phyloP scores from a whole-genome alignment of 2,329 filamentous ascomycete species.

The Aspergillus transmontanensis region DNA sequence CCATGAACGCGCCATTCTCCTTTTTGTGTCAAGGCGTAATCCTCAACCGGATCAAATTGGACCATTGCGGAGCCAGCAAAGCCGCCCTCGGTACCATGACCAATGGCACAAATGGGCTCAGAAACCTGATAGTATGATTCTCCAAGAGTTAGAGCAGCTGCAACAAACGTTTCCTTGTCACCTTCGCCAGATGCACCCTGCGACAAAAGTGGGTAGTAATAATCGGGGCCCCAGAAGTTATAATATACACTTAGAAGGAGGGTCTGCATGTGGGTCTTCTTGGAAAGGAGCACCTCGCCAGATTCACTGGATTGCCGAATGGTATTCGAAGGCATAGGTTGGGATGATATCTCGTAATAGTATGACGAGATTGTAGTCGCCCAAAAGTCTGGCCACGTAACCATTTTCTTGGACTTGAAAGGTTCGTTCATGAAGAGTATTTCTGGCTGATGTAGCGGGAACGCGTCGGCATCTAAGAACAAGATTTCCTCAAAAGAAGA shows the following conservation, averaged over 20 bases:
- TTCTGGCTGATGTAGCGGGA: conserved; percentile 47
- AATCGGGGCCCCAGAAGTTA: conserved; percentile 49
- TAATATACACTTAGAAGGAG: conserved; percentile 54
- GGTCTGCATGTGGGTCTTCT: conserved; percentile 43
- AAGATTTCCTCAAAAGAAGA: conserved; percentile 54
- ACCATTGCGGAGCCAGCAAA: conserved; percentile 43
- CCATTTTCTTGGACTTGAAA: conserved; percentile 44
- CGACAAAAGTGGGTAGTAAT: conserved; percentile 50
- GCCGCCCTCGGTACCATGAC: conserved; percentile 30
- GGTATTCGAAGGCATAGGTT: conserved; percentile 25
- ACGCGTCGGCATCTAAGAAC: conserved; percentile 53
- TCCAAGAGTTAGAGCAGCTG: conserved; percentile 45
- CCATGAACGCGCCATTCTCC: conserved; percentile 28
- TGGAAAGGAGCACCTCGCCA: conserved; percentile 50
- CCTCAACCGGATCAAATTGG: conserved; percentile 40
- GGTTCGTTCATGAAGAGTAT: conserved; percentile 44
- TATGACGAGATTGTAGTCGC: conserved; percentile 39
- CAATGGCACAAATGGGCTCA: conserved; percentile 37
- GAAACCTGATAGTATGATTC: conserved; percentile 47
- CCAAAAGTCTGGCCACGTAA: conserved; percentile 55
- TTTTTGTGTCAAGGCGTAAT: conserved; percentile 31
- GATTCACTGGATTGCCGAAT: conserved; percentile 43
- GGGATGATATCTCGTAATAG: conserved; percentile 43
- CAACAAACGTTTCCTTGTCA: conserved; percentile 55
- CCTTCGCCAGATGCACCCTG: conserved; percentile 53